phyloP scores from a whole-genome alignment of 305 asterid species.

The Ajuga reptans region DNA sequence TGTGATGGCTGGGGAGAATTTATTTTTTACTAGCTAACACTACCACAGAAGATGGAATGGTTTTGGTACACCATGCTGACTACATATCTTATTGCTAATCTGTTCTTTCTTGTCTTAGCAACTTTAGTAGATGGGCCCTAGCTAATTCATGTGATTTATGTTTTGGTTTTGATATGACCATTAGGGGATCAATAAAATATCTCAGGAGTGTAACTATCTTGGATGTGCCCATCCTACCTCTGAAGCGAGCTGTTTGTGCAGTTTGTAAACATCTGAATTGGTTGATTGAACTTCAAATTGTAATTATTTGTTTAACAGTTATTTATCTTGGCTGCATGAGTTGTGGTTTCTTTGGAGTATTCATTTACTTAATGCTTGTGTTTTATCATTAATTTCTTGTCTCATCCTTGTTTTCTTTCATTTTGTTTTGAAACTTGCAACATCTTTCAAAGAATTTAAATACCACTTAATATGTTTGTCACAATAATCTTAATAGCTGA shows the following conservation, averaged over 20 bases:
- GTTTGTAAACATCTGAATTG: not conserved
- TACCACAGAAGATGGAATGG: not conserved
- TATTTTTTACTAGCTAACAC: not conserved
- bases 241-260: too few relatives aligned
- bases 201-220: too few relatives aligned
- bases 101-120: too few relatives aligned
- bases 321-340: not conserved
- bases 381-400: not conserved
- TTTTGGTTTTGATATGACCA: too few relatives aligned
- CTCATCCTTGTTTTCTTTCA: not conserved
- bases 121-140: too few relatives aligned
- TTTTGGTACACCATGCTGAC: too few relatives aligned
- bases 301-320: not conserved
- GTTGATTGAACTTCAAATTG: not conserved
- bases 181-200: too few relatives aligned
- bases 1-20: not conserved
- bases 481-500: slow-evolving; percentile 6
- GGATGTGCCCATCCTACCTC: too few relatives aligned
- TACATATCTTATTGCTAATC: not conserved
- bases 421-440: not conserved
- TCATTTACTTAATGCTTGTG: slow-evolving; percentile 1
- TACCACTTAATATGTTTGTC: not conserved
- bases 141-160: too few relatives aligned
- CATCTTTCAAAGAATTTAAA: not conserved
- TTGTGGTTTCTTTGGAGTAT: slow-evolving; percentile 18